These are phyloP conservation scores for Dryas alaskensis DNA, from an alignment of 306 rosid genomes.

Conservation along the genomic window DNA sequence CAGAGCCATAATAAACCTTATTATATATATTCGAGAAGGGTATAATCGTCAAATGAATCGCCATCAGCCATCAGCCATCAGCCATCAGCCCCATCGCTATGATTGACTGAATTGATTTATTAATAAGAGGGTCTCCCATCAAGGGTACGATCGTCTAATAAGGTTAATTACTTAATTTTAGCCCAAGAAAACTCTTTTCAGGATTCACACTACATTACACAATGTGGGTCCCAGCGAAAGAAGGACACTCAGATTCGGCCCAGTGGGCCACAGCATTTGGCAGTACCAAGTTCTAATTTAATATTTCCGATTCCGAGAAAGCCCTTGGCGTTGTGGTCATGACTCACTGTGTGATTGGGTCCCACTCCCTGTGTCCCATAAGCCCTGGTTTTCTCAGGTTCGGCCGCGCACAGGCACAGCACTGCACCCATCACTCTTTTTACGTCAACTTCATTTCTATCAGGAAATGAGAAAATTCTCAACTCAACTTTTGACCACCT, in stretches of 20 bases:
- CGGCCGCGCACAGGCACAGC: no score
- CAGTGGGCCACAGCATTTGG: not conserved
- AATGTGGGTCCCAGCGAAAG: slow-evolving; percentile 18
- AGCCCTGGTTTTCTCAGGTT: no score
- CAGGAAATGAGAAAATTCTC: no score
- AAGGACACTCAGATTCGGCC: not conserved
- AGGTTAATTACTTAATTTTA: slow-evolving; percentile 28
- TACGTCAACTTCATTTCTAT: no score
- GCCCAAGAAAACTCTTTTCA: slow-evolving; percentile 24
- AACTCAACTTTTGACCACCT: no score
- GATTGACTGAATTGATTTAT: not conserved
- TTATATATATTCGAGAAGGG: not conserved
- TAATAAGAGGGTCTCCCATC: not conserved
- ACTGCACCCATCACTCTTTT: no score
- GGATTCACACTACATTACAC: not conserved
- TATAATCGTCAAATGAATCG: not conserved
- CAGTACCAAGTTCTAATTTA: not conserved
- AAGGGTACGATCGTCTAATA: slow-evolving; percentile 26
- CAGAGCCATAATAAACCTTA: no score
- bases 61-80: no score
- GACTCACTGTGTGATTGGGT: no score
- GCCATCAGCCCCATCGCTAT: not conserved
- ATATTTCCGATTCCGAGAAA: no score
- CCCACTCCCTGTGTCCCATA: no score
- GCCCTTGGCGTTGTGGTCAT: no score